These are phyloP conservation scores for Tetrapisispora fleetii DNA, from an alignment of 805 yeast genomes.

Conservation along the genomic window DNA sequence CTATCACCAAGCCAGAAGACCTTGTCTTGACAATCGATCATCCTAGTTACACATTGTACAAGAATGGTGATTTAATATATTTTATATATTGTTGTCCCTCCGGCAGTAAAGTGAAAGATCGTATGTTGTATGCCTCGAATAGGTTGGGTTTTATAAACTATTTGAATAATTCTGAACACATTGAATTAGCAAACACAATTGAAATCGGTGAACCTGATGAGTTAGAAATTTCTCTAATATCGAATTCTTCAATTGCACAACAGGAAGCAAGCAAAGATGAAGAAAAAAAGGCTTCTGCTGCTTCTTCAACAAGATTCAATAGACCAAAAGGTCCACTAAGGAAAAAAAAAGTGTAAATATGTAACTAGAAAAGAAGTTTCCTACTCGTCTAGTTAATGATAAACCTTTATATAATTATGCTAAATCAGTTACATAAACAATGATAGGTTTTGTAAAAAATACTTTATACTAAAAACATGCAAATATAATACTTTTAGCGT, in stretches of 20 bases:
- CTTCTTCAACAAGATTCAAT: conserved; percentile 29
- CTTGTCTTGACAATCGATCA: conserved; percentile 31
- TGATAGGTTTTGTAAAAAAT: neutral
- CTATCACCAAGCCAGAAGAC: conserved; percentile 22
- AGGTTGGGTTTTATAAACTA: conserved; percentile 49
- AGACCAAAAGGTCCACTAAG: conserved; percentile 70
- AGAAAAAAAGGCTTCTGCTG: conserved; percentile 10
- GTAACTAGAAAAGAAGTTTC: neutral
- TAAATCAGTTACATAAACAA: neutral
- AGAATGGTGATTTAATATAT: conserved; percentile 33
- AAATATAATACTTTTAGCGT: neutral
- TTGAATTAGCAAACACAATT: conserved; percentile 38
- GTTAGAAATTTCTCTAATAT: conserved; percentile 38
- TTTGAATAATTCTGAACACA: conserved; percentile 32
- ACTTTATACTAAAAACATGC: neutral
- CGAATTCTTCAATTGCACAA: conserved; percentile 20
- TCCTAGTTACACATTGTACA: conserved; percentile 54
- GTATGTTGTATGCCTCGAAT: conserved; percentile 88
- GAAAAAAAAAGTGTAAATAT: conserved; percentile 10
- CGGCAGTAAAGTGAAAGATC: conserved; percentile 76
- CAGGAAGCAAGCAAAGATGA: conserved; percentile 23
- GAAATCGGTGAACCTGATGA: conserved; percentile 72
- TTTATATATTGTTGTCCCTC: conserved; percentile 87
- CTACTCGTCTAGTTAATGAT: neutral
- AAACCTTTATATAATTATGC: neutral